Base-by-base conservation (phyloP, 2,329 filamentous ascomycete genomes). In the Pseudopyricularia javanii region DNA sequence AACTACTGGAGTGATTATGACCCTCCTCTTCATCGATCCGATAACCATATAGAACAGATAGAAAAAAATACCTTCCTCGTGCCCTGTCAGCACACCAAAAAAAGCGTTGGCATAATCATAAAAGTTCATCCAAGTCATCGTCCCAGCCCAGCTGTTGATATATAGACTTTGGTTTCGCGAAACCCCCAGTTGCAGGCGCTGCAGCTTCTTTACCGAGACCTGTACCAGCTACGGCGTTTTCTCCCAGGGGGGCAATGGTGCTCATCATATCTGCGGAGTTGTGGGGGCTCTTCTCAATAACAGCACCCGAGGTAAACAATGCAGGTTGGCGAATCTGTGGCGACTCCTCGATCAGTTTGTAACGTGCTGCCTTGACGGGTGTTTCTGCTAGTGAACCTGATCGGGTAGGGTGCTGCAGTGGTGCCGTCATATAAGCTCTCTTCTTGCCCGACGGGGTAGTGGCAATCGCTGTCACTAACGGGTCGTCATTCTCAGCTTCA, bases 131-230 rank as follows among this genome's bases (percentile, higher is more conserved):
- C 4, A 63, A 62, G 54, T 80, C 76, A 55, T 79, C 72, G 59
- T 80, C 76, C 79, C 79, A 82, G 47, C 79, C 78, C 43, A 82
- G 62, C 57, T 67, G 68, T 59, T 78, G 69, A 58, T 76, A 82
- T 51, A 82, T 75, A 11, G 74, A 75, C 56, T 66, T 56, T 33
- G 63, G 62, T 55, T 61, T 66, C 50, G 57, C 57, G n/a, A 20
- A 26, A 20, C 40, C 40, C 12, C 40, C 40, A 26, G 3, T 24
- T 15, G 4, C 3, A 15, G 40, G 17, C 9, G 17, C 14, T 43
- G 20, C 37, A 14, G 37, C 5, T 43, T 43, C 37, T 22, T 43
- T 43, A 11, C 5, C 37, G 24, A 43, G 37, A 43, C 17, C 6
- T 20, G 17, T 20, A 8, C 24, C 17, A 5, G 17, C 17, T 20